These are phyloP conservation scores for Chalciporus piperatus DNA, from an alignment of 768 basidiomycete genomes.

Conservation along the genomic window DNA sequence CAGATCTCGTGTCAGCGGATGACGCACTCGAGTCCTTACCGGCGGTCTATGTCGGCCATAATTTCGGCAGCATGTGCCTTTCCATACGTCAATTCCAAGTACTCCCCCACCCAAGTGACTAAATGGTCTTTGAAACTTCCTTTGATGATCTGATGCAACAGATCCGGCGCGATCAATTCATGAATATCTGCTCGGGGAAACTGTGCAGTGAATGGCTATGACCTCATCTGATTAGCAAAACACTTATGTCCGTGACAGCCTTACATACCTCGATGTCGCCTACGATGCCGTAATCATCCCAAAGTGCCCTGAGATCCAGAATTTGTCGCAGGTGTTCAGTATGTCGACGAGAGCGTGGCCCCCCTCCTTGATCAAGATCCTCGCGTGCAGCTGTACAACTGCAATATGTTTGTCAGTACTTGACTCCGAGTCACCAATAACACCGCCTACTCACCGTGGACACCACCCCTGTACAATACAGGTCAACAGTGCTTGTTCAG, in stretches of 20 bases:
- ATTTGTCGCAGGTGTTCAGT: too few relatives aligned
- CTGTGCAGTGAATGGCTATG: conserved; percentile 31
- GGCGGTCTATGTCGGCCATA: conserved; percentile 31
- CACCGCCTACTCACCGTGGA: too few relatives aligned
- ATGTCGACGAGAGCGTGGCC: too few relatives aligned
- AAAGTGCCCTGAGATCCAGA: conserved; percentile 12
- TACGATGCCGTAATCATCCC: conserved; percentile 28
- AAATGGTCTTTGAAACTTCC: conserved; percentile 8
- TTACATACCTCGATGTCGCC: conserved; percentile 22
- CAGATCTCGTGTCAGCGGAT: too few relatives aligned
- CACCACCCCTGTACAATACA: too few relatives aligned
- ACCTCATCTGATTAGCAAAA: background rate
- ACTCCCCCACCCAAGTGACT: conserved; percentile 4
- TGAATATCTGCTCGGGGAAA: conserved; percentile 35
- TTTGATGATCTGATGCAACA: conserved; percentile 6
- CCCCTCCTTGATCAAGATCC: too few relatives aligned
- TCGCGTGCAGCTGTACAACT: too few relatives aligned
- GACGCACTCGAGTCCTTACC: conserved; percentile 9
- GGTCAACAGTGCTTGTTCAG: too few relatives aligned
- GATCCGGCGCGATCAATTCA: conserved; percentile 12
- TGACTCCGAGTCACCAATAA: too few relatives aligned
- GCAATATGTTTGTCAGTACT: too few relatives aligned
- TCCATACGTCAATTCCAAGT: background rate
- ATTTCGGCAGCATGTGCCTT: conserved; percentile 8
- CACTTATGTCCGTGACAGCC: too few relatives aligned